Base-by-base conservation (phyloP, 2,329 filamentous ascomycete species). In the Fusarium nematophilum region DNA sequence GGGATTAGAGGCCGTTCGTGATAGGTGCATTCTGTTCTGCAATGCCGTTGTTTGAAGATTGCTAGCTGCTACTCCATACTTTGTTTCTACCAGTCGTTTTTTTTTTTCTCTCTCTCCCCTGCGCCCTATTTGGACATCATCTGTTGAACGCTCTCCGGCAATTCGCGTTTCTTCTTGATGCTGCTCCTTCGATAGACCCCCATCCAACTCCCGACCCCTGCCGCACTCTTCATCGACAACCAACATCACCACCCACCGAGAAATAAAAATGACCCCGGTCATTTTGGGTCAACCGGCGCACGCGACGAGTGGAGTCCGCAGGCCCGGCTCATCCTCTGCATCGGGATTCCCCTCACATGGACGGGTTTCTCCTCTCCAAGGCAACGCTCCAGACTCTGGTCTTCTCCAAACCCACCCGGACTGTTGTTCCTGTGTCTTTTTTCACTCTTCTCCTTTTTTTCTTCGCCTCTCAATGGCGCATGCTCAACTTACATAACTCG, bases 261-360 rank as follows among this genome's bases (percentile, higher is more conserved):
- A 46, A 43, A 42, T 45, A 40, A 23, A 55, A 48, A n/a, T n/a
- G 55, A 50, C 31, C 65, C 64, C 34, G 53, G 51, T 52, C 53
- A 46, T 50, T 33, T 42, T 40, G 21, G 25, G 53, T 48, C 52
- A 53, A 60, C 58, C 48, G 61, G 55, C 49, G 59, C 66, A 68
- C 66, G 62, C 66, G 62, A 67, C 31, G 48, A 46, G 66, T 67
- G 66, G 66, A 65, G 47, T 44, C 38, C 54, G 23, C 30, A 59
- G 48, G 49, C 57, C 48, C 58, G 50, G 18, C 62, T 46, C 23
- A 31, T 33, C 59, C 59, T 57, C 59, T 60, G 42, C 45, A 64
- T 63, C 59, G 55, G 59, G 50, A 38, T 48, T 55, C 43, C 15
- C 51, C 33, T 23, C 44, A 60, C 36, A 31, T 34, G 33, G 47